Evolutionary conservation across 352 stramenopile species (phyloP), one percentile per base, ranked within the genome.

Genomic region (Plasmopara muralis): DNA sequence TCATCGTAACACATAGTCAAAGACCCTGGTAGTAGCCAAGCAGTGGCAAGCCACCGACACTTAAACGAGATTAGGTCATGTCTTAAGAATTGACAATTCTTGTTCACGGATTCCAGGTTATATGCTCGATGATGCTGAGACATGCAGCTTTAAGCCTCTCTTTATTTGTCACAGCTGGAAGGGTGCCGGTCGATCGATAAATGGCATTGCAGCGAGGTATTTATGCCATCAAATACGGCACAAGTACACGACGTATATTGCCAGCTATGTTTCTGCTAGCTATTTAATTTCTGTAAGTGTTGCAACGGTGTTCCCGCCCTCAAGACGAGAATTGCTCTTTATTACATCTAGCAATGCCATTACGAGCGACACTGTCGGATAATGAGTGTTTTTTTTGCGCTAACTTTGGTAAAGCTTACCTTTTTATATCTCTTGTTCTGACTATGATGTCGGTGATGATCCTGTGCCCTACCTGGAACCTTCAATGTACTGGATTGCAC

Each of bases 341-440:
- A 4, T 4, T 47, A 43, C 37, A 2, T n/a, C 13, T 5, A 58
- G 18, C 8, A 31, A 42, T 31, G n/a, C 45, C 33, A 15, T 33
- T 65, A 45, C 41, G n/a, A 12, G 12, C 60, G 33, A 61, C 38
- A 12, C 34, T 67, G 12, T 64, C 60, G 29, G 55, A 59, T 15
- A 70, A 57, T 16, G 64, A 60, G 1, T 25, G n/a, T n/a, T n/a
- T n/a, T n/a, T 51, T 60, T 15, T 71, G 60, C 29, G 64, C 51
- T 25, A 6, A 30, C 12, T 14, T 29, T 9, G 13, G 9, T 5
- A 53, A 57, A 30, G 43, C 50, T 15, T 39, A n/a, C 50, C 12
- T 59, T 5, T 56, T 47, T 37, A 28, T 43, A 5, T 50, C 49
- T 43, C 15, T 53, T 14, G n/a, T 45, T 14, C 47, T 15, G 38